Evolutionary conservation across 441 rosid species (phyloP), one percentile per base, ranked within the genome.

Genomic region (Theobroma grandiflorum): DNA sequence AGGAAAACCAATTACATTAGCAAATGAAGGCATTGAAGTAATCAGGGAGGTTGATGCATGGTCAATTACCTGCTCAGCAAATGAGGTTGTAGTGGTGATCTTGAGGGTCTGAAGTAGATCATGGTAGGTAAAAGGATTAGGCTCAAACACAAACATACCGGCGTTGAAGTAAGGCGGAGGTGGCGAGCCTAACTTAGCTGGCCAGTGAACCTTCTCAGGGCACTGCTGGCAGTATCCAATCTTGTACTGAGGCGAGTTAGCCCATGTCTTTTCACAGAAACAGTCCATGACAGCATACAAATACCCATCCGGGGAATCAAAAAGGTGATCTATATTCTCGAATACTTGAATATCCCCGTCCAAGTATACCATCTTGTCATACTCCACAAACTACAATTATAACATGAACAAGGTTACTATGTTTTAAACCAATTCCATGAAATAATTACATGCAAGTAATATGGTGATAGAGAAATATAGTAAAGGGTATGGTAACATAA

Each of bases 281-380:
- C 96, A 95, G 78, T 95, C 94, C 90, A 85, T 93, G 7, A 89
- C 97, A 0, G 93, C 95, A 15, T 95, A 93, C 26, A 95, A 85
- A 74, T 86, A 83, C 33, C 97, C 96, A 6, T 75, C 72, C 2
- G 86, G 84, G 4, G 42, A 43, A 8, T 93, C 95, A 42, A 95
- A 95, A 2, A 93, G 89, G 73, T 91, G 91, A 74, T 95, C 96
- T 4, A 93, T 93, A 65, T 91, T 93, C 8, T 81, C 88, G 20
- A 85, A 93, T 43, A 95, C 97, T 90, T 95, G 98, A 18, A 95
- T 91, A 59, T 95, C 97, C 1, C 97, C 97, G 71, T 95, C 98
- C 80, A 95, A 80, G 79, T 95, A 93, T 78, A 95, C 83, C 96
- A 95, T 89, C 89, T 86, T 95, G 42, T 85, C 87, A 72, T 92